Percentiles rank a stretch among this genome's conserved stretches.
Evolutionary conservation across 1,284 basidiomycete species (phyloP).

Genomic region (Cystobasidiaceae sp.): DNA sequence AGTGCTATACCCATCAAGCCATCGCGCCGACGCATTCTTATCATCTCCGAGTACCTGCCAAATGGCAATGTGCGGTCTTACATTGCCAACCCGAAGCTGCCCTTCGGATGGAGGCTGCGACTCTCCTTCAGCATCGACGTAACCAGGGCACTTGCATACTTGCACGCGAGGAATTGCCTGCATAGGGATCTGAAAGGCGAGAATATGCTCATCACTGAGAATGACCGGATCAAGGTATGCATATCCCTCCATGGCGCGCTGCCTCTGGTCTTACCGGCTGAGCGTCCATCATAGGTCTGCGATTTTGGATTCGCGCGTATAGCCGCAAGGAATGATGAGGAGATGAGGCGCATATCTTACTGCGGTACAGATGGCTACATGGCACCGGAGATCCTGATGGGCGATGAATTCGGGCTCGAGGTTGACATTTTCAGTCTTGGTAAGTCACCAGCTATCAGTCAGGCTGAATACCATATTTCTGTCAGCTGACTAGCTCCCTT

Average conservation of each 20-base stretch:
- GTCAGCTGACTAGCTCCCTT: not conserved
- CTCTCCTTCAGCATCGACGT: slow-evolving; percentile 93
- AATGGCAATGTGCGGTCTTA: slow-evolving; percentile 74
- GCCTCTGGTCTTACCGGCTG: not conserved
- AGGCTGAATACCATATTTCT: too few species aligned
- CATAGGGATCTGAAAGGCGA: slow-evolving; percentile 87
- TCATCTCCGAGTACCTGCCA: slow-evolving; percentile 41
- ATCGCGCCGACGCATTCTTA: slow-evolving; percentile 34
- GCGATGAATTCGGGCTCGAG: slow-evolving; percentile 82
- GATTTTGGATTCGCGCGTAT: slow-evolving; percentile 81
- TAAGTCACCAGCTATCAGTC: not conserved
- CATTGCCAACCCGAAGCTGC: slow-evolving; percentile 68
- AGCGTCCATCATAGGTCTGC: slow-evolving; percentile 49
- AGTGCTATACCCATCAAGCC: slow-evolving; percentile 59
- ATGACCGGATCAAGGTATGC: slow-evolving; percentile 81
- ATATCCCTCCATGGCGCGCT: not conserved
- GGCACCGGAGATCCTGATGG: slow-evolving; percentile 66
- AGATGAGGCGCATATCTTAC: slow-evolving; percentile 85
- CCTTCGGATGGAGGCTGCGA: slow-evolving; percentile 83
- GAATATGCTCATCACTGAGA: slow-evolving; percentile 88
- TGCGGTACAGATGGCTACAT: slow-evolving; percentile 83
- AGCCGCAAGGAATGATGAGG: slow-evolving; percentile 82
- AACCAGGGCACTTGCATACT: slow-evolving; percentile 86
- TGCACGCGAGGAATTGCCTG: slow-evolving; percentile 78
- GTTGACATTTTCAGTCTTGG: slow-evolving; percentile 85